phyloP scores from a whole-genome alignment of 352 stramenopile genomes.

The Globisporangium solare region DNA sequence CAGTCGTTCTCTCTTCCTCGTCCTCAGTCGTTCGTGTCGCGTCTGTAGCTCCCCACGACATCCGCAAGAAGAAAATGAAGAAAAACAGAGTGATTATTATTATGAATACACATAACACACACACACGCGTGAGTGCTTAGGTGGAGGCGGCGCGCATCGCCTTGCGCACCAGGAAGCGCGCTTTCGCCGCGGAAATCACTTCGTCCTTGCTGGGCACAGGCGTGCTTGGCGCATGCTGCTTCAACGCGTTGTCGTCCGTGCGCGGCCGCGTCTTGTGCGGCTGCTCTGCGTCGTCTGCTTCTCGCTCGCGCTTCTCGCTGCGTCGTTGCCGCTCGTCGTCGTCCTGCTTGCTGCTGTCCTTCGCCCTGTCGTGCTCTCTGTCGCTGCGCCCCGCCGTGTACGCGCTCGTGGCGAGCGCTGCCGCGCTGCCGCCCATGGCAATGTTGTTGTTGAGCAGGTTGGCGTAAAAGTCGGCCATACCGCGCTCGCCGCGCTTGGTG shows the following conservation, averaged over 20 bases:
- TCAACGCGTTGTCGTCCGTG: no score
- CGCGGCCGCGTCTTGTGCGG: no score
- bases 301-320: neutral
- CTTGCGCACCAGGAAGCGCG: slow-evolving; percentile 85
- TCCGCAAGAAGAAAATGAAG: neutral
- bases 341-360: neutral
- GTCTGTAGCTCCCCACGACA: neutral
- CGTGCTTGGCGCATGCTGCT: neutral
- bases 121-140: no score
- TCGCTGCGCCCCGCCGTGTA: slow-evolving; percentile 61
- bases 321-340: slow-evolving; percentile 1
- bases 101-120: slow-evolving; percentile 2
- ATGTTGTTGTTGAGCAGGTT: slow-evolving; percentile 92
- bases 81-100: slow-evolving; percentile 1
- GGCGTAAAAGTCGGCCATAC: slow-evolving; percentile 88
- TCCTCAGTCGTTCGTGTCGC: no score
- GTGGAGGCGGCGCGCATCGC: no score
- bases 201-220: slow-evolving; percentile 54
- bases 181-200: slow-evolving; percentile 66
- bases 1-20: no score
- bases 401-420: slow-evolving; percentile 58
- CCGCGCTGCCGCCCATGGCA: slow-evolving; percentile 79
- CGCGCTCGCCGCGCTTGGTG: slow-evolving; percentile 60
- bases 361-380: neutral
- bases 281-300: no score